Percentiles rank a stretch among this genome's conserved stretches.
Evolutionary conservation across 345 rosid genomes (phyloP).

Genomic region (Viola odorata): DNA sequence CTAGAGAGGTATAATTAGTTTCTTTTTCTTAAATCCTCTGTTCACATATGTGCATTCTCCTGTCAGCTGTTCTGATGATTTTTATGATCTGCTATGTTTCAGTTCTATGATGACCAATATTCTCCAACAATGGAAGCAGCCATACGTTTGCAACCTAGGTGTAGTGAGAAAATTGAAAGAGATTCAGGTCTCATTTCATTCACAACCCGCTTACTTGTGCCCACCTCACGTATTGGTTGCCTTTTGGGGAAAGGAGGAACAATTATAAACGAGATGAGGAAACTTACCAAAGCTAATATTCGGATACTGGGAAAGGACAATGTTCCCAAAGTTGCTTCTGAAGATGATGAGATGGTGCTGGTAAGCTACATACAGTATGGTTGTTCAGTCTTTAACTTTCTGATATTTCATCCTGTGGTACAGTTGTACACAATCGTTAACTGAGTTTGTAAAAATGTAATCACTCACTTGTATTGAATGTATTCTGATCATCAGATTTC

Average conservation of each 20-base stretch:
- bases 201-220: constrained; percentile 88
- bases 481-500: constrained; percentile 45
- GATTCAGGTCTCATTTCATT: constrained; percentile 89
- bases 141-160: constrained; percentile 77
- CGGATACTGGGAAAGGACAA: constrained; percentile 81
- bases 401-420: background rate
- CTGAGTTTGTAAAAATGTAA: too few species aligned
- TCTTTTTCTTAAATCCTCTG: background rate
- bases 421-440: too few species aligned
- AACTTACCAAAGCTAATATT: constrained; percentile 80
- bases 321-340: constrained; percentile 82
- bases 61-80: constrained; percentile 3
- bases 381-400: constrained; percentile 1
- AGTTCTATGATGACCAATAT: constrained; percentile 77
- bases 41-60: background rate
- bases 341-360: constrained; percentile 99
- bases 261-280: constrained; percentile 88
- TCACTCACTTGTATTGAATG: too few species aligned
- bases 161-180: constrained; percentile 89
- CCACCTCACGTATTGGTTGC: constrained; percentile 90
- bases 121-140: constrained; percentile 94
- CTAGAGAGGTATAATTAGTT: constrained; percentile 60
- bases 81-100: constrained; percentile 13
- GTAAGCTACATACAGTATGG: constrained; percentile 30
- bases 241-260: constrained; percentile 92